Base-by-base conservation (phyloP, 345 rosid genomes). In the Pseudoturritis turrita region DNA sequence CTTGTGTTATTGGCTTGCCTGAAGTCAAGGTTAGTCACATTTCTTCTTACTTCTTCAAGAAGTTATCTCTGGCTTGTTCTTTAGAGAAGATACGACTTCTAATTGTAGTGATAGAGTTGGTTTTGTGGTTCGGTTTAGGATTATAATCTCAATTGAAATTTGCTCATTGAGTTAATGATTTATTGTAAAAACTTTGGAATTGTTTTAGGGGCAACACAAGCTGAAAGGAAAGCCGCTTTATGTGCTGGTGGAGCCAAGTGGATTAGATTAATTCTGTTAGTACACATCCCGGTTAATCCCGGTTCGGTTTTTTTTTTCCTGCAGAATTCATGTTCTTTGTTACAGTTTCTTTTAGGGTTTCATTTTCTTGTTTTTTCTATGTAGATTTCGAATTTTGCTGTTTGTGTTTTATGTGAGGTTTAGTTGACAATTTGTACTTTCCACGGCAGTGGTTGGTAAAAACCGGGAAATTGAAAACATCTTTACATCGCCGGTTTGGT, bases 181-280 rank as follows among this genome's bases (percentile, higher is more conserved):
- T 36, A 18, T 17, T 11, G 65, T 54, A 15, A 44, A 1, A 0
- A 33, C 9, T 15, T 41, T 51, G 22, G 49, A 40, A 41, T 21
- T 59, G 3, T 66, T 58, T 21, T 78, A 87, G 96, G 96, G 87
- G 22, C 85, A 87, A 46, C 71, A 81, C 66, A 81, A 82, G 86
- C 87, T 91, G 52, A 85, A 84, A 35, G 96, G 92, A 64, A 87
- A 81, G 84, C 89, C 92, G 2, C 68, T 87, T 47, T 84, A 81
- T 46, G 84, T 89, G 65, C 89, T 91, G 47, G 91, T 91, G 55
- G 96, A 89, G 84, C 93, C 97, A 7, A 85, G 92, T 39, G 82
- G 76, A 70, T 36, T 78, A 47, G 85, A 80, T 52, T 62, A 69
- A n/a, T 74, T 73, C 22, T 80, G 64, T 73, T 70, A 65, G 64